A percentile compares a stretch with the other conserved stretches of the same genome.
These are phyloP conservation scores for Sinapis alba DNA, from an alignment of 441 rosid genomes.

Conservation along the genomic window DNA sequence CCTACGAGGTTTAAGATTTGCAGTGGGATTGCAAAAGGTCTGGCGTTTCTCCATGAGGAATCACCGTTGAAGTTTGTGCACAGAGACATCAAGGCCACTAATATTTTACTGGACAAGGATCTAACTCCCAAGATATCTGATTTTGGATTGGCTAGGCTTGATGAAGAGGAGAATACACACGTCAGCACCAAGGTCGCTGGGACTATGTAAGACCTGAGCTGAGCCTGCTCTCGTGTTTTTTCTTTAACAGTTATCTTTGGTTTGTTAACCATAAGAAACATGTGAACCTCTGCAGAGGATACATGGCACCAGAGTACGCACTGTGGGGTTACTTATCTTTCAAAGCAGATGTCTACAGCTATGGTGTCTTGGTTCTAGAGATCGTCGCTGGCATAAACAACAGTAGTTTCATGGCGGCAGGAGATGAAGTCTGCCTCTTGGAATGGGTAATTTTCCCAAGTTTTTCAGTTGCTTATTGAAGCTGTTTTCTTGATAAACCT, in stretches of 20 bases:
- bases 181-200: slow-evolving; percentile 73
- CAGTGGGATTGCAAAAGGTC: slow-evolving; percentile 65
- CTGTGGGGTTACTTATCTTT: slow-evolving; percentile 62
- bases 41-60: slow-evolving; percentile 68
- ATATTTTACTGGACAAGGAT: slow-evolving; percentile 55
- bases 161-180: slow-evolving; percentile 59
- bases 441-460: slow-evolving; percentile 56
- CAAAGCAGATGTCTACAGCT: slow-evolving; percentile 81
- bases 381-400: slow-evolving; percentile 61
- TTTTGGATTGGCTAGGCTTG: slow-evolving; percentile 71
- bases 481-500: neutral
- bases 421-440: slow-evolving; percentile 52
- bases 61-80: slow-evolving; percentile 67
- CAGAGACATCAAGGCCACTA: slow-evolving; percentile 74
- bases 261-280: slow-evolving; percentile 23
- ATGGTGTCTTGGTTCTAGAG: slow-evolving; percentile 63
- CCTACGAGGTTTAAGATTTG: slow-evolving; percentile 54
- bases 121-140: slow-evolving; percentile 72
- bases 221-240: neutral
- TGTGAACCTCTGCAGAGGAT: slow-evolving; percentile 56
- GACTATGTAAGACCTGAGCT: slow-evolving; percentile 48
- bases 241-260: neutral
- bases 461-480: neutral
- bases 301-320: slow-evolving; percentile 82
- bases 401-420: slow-evolving; percentile 50